A percentile compares a stretch with the other conserved stretches of the same genome.
Conservation (phyloP, 1,284 basidiomycete species). For the Neonothopanus nambi region DNA sequence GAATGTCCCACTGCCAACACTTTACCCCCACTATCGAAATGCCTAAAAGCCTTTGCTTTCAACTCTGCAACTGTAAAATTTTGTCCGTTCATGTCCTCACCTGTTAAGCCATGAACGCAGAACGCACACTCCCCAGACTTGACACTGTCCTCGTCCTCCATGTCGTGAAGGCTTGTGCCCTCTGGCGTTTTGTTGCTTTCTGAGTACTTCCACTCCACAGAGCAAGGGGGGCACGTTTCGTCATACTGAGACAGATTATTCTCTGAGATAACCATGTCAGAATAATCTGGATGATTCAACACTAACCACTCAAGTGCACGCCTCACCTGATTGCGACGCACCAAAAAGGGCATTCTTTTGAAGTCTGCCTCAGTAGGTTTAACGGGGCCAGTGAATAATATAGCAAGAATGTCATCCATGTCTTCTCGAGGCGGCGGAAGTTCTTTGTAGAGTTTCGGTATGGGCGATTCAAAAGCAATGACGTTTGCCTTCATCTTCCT, state of each 20-base stretch:
- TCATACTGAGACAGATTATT: not conserved
- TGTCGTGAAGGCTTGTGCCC: constrained; percentile 14
- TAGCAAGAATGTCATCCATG: constrained; percentile 6
- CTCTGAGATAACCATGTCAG: constrained; percentile 24
- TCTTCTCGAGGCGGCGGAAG: constrained; percentile 14
- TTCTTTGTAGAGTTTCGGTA: constrained; percentile 25
- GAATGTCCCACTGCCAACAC: constrained; percentile 17
- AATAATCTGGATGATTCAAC: constrained; percentile 31
- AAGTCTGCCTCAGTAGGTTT: constrained; percentile 20
- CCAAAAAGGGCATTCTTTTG: constrained; percentile 25
- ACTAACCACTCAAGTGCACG: constrained; percentile 31
- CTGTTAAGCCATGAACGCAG: constrained; percentile 21
- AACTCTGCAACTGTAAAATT: not conserved
- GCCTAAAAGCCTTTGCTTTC: constrained; percentile 21
- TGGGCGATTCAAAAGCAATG: constrained; percentile 30
- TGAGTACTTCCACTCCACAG: constrained; percentile 25
- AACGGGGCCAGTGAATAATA: constrained; percentile 3
- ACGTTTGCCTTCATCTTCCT: constrained; percentile 27
- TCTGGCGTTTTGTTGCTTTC: constrained; percentile 19
- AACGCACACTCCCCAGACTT: constrained; percentile 21
- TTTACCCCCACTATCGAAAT: constrained; percentile 22
- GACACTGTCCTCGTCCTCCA: constrained; percentile 17
- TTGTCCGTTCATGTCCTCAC: constrained; percentile 18
- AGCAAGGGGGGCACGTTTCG: constrained; percentile 30
- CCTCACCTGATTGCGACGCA: constrained; percentile 22